Evolutionary conservation across 345 rosid genomes (phyloP).

Genomic region (Euphorbia peplus): DNA sequence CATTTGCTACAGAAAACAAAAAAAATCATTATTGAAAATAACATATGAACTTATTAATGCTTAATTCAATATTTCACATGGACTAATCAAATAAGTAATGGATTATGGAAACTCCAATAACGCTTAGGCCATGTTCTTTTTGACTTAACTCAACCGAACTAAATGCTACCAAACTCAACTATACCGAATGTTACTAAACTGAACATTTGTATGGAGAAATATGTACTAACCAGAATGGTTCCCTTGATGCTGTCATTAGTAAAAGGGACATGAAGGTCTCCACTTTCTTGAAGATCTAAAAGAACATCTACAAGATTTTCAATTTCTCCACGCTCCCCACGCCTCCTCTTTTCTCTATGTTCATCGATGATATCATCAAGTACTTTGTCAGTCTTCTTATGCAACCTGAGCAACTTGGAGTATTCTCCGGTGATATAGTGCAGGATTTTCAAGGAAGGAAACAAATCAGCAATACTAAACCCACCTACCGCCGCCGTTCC

Average conservation of each 20-base stretch:
- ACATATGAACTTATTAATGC: no score
- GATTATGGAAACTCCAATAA: no score
- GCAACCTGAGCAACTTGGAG: background rate
- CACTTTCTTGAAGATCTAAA: slow-evolving; percentile 22
- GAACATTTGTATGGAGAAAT: no score
- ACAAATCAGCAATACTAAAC: background rate
- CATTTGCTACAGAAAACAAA: slow-evolving; percentile 1
- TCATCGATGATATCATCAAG: background rate
- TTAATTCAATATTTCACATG: no score
- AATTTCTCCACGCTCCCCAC: background rate
- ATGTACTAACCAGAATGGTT: slow-evolving; percentile 28
- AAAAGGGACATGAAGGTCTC: slow-evolving; percentile 14
- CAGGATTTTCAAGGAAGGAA: slow-evolving; percentile 8
- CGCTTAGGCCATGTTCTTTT: no score
- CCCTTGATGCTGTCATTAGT: slow-evolving; percentile 27
- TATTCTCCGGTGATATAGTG: background rate
- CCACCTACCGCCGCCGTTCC: background rate
- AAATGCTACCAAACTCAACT: no score
- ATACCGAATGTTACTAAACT: no score
- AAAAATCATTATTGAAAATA: no score
- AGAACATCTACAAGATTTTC: slow-evolving; percentile 31
- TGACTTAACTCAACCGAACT: no score
- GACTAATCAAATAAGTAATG: no score
- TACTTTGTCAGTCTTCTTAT: background rate
- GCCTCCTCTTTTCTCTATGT: background rate